These are phyloP conservation scores for Xenoacremonium recifei DNA, from an alignment of 2,329 filamentous ascomycete genomes.

Conservation along the genomic window DNA sequence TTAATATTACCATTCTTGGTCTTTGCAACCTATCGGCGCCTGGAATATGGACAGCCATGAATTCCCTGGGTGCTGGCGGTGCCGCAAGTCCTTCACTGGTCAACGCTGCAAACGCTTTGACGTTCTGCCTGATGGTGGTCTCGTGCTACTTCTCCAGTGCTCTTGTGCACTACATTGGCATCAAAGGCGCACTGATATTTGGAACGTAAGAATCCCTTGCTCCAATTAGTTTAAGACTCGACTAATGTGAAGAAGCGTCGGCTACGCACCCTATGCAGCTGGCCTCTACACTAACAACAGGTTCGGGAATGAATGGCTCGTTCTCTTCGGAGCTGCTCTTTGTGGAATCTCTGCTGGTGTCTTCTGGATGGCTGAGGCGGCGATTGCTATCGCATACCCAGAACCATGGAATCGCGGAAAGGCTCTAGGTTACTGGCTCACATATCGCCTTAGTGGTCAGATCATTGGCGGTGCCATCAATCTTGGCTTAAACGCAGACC, in stretches of 20 bases:
- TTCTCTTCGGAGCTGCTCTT: constrained; percentile 64
- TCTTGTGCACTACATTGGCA: constrained; percentile 65
- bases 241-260: constrained; percentile 41
- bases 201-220: constrained; percentile 51
- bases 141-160: constrained; percentile 66
- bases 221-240: background rate
- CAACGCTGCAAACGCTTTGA: constrained; percentile 69
- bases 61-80: constrained; percentile 69
- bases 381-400: constrained; percentile 70
- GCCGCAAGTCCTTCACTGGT: constrained; percentile 63
- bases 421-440: constrained; percentile 68
- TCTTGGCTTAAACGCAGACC: constrained; percentile 60
- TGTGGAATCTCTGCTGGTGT: constrained; percentile 70
- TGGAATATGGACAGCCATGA: constrained; percentile 73
- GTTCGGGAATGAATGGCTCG: constrained; percentile 67
- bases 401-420: constrained; percentile 66
- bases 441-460: constrained; percentile 58
- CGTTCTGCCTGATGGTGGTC: constrained; percentile 71
- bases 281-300: constrained; percentile 72
- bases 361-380: constrained; percentile 75
- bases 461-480: constrained; percentile 73
- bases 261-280: constrained; percentile 70
- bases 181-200: constrained; percentile 69
- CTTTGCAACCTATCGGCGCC: constrained; percentile 69
- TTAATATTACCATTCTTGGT: constrained; percentile 70